phyloP scores from a whole-genome alignment of 768 basidiomycete genomes.

The Tylopilus balloui region DNA sequence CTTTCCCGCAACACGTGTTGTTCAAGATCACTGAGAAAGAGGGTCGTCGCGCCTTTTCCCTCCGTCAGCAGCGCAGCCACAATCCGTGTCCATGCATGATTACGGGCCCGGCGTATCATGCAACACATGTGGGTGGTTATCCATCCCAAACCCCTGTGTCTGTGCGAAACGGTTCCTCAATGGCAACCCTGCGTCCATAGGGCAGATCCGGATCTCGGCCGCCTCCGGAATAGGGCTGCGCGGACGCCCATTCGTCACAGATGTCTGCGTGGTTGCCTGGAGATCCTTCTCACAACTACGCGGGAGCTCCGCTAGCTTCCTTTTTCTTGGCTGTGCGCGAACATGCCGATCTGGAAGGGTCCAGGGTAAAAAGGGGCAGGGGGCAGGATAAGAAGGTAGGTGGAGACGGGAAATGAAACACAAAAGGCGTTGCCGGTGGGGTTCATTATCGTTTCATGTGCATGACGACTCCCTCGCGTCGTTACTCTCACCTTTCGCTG shows the following conservation, averaged over 20 bases:
- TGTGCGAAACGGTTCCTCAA: not conserved
- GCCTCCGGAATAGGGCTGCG: slow-evolving; percentile 6
- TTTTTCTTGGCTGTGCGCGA: not conserved
- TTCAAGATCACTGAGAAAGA: slow-evolving; percentile 11
- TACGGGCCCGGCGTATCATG: slow-evolving; percentile 3
- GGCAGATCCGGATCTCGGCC: slow-evolving; percentile 16
- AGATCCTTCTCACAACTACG: no score
- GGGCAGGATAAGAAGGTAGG: not conserved
- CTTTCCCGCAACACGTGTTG: slow-evolving; percentile 22
- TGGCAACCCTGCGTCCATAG: not conserved
- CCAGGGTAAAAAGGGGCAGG: slow-evolving; percentile 2
- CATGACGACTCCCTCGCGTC: not conserved
- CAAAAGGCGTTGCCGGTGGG: not conserved
- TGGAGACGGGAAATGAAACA: not conserved
- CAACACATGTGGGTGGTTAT: no score
- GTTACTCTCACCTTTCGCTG: not conserved
- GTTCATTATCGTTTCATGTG: not conserved
- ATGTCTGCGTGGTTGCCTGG: not conserved
- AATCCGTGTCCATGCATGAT: not conserved
- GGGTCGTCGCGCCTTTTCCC: slow-evolving; percentile 11
- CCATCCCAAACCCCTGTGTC: no score
- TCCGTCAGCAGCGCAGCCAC: slow-evolving; percentile 10
- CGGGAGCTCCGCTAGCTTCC: not conserved
- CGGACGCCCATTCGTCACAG: slow-evolving; percentile 1
- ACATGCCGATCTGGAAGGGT: slow-evolving; percentile 8